Evolutionary conservation across 495 filamentous ascomycete genomes (phyloP), one percentile per base, ranked within the genome.

Genomic region (Diplogelasinospora grovesii): DNA sequence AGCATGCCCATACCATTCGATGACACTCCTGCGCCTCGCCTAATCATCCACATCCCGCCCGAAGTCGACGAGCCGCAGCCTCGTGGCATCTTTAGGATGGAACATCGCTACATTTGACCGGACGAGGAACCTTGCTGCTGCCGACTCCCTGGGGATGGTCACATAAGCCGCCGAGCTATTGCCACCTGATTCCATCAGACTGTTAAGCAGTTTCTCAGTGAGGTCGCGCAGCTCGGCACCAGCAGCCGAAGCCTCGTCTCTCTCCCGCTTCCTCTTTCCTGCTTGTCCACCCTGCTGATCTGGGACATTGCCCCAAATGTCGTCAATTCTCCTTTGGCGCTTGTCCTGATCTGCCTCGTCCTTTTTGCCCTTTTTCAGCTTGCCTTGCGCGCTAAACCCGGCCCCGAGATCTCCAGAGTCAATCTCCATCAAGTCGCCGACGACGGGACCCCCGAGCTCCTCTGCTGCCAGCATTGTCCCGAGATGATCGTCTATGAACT

Each of bases 401-500:
- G 78, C 75, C 39, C 78, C 76, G 30, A 87, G 62, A 27, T 70
- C 65, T 8, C 63, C 50, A 11, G 59, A 46, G 18, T 79, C 73
- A 23, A 89, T 68, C 9, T 82, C 78, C 40, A 79, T 59, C 29
- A 78, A 63, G 47, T 87, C 81, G 8, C 89, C 89, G 1, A 89
- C 85, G 5, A 86, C 80, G 1, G 89, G 88, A 0, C 89, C 89
- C 4, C 89, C 89, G 8, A 87, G 69, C 51, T 86, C 84, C 64
- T 95, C 89, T 0, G 85, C 85, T 10, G 87, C 87, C 22, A 95
- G 66, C 86, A 90, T 88, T 0, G 73, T 62, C 5, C 83, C 84
- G 2, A 95, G 73, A 28, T 82, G 73, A 11, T 79, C 66, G 41
- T 83, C 74, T 13, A 89, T 77, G 41, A 95, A 94, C n/a, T 63